These are phyloP conservation scores for Flagelloscypha sp. DNA, from an alignment of 768 basidiomycete species.

Conservation along the genomic window DNA sequence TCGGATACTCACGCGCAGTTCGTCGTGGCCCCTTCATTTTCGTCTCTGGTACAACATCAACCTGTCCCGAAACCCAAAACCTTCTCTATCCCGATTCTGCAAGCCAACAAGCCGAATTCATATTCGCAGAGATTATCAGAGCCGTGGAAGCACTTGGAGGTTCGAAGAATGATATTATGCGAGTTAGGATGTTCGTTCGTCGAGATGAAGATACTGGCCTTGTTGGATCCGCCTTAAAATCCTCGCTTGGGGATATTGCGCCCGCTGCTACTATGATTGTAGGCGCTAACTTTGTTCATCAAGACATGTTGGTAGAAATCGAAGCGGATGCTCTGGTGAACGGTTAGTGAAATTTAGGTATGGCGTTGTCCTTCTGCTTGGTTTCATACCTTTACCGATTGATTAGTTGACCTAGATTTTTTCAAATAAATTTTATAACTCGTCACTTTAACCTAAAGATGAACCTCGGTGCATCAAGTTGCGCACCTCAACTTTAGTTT, in stretches of 20 bases:
- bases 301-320: conserved; percentile 47
- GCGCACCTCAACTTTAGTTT: no score
- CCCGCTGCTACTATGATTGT: conserved; percentile 50
- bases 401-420: no score
- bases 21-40: conserved; percentile 45
- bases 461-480: no score
- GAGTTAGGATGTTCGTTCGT: conserved; percentile 43
- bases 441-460: no score
- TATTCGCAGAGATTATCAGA: conserved; percentile 35
- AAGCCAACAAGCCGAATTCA: conserved; percentile 34
- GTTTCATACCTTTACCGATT: no score
- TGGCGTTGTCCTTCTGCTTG: no score
- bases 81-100: conserved; percentile 37
- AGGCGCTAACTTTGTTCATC: conserved; percentile 35
- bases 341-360: no score
- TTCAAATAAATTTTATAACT: no score
- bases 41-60: conserved; percentile 45
- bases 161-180: conserved; percentile 32
- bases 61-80: conserved; percentile 29
- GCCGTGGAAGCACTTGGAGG: conserved; percentile 39
- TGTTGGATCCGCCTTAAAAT: conserved; percentile 30
- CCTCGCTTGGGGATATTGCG: conserved; percentile 30
- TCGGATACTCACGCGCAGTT: conserved; percentile 46
- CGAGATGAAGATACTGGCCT: conserved; percentile 29
- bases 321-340: conserved; percentile 48